Percentiles rank a stretch among this genome's conserved stretches.
These are phyloP conservation scores for Xylaria grammica DNA, from an alignment of 495 filamentous ascomycete species.

Conservation along the genomic window DNA sequence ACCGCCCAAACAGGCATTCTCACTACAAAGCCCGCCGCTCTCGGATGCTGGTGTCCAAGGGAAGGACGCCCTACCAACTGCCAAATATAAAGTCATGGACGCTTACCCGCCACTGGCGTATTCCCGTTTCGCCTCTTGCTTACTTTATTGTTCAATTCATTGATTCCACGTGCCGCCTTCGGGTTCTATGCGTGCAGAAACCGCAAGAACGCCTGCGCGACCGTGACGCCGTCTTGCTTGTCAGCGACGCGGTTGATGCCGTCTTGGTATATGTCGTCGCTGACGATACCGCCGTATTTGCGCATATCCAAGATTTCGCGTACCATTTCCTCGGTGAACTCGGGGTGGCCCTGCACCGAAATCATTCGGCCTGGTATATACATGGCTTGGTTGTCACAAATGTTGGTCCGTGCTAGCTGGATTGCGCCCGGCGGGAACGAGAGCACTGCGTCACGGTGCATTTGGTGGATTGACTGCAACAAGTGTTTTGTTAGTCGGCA, in stretches of 20 bases:
- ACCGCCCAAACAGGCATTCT: slow-evolving; percentile 9
- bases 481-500: slow-evolving; percentile 15
- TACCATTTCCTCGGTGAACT: slow-evolving; percentile 80
- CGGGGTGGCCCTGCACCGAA: slow-evolving; percentile 90
- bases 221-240: slow-evolving; percentile 75
- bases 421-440: slow-evolving; percentile 65
- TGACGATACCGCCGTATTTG: slow-evolving; percentile 67
- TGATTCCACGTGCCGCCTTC: background rate
- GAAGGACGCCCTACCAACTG: background rate
- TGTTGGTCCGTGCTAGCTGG: slow-evolving; percentile 66
- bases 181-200: slow-evolving; percentile 66
- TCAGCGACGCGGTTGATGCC: slow-evolving; percentile 67
- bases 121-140: background rate
- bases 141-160: slow-evolving; percentile 1
- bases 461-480: slow-evolving; percentile 77
- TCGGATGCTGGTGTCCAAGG: background rate
- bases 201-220: slow-evolving; percentile 71
- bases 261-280: slow-evolving; percentile 65
- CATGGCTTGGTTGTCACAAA: slow-evolving; percentile 82
- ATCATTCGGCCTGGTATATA: slow-evolving; percentile 69
- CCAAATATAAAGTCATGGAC: slow-evolving; percentile 12
- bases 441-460: slow-evolving; percentile 85
- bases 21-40: background rate
- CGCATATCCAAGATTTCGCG: slow-evolving; percentile 67
- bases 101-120: slow-evolving; percentile 7